Evolutionary conservation across 2,329 filamentous ascomycete species (phyloP), one percentile per base, ranked within the genome.

Genomic region (Rosellinia necatrix): DNA sequence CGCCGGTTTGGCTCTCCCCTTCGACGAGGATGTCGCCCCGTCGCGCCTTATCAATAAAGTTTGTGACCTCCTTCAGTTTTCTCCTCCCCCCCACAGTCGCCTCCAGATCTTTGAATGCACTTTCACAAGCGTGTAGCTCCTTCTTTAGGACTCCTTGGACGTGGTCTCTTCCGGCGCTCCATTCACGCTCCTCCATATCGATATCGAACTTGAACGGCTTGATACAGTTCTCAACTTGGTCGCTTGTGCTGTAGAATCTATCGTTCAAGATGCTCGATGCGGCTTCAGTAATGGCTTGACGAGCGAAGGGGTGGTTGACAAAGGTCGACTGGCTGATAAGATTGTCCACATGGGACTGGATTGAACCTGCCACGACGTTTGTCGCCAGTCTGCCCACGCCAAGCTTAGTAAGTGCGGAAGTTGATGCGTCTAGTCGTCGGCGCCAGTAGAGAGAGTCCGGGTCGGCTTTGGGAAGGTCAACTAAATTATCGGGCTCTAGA

Each of bases 191-290:
- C 68, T 96, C 91, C 40, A 99, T 87, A 66, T 99, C 94, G 56
- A 99, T 96, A 60, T 97, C 92, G 65, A 93, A 97, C 71, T 99
- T 99, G 79, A 93, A 99, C 0, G 96, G 94, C 74, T 99, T 99
- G 75, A 99, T 96, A 71, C 93, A 99, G 70, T 97, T 97, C 73
- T 99, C 94, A 1, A 99, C 90, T 74, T 97, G 94, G 68, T 99
- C 96, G 61, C 90, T 94, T 1, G 96, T 99, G 74, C 93, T 94
- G 75, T 97, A 97, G 62, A 96, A 96, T 12, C 93, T 83, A 68
- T 99, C 94, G 63, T 94, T 94, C 10, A 99, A 77, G 49, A 99
- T 97, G 22, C 86, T 89, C 0, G 91, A 89, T 1, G 92, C 91
- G 1, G 94, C 92, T 65, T 97, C 92, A 43, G 86, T 89, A 63